phyloP scores from a whole-genome alignment of 345 rosid species.

The Acer campestre region DNA sequence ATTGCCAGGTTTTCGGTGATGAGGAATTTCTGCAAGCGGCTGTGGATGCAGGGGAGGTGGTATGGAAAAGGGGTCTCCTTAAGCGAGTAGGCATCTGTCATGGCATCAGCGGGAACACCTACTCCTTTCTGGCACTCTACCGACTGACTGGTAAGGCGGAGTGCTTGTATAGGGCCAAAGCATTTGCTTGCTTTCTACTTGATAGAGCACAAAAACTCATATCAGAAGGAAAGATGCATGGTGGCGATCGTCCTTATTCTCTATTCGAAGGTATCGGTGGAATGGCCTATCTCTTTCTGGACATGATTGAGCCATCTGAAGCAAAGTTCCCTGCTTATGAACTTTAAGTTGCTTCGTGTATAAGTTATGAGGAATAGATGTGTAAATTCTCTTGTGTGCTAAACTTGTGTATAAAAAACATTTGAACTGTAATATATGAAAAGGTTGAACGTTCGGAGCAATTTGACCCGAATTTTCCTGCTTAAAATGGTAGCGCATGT shows the following conservation, averaged over 20 bases:
- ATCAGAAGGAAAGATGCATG: constrained; percentile 60
- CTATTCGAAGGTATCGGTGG: constrained; percentile 69
- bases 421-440: no score
- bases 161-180: constrained; percentile 58
- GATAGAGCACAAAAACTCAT: constrained; percentile 52
- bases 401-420: not conserved
- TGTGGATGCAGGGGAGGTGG: no score
- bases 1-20: no score
- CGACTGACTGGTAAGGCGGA: constrained; percentile 46
- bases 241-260: constrained; percentile 64
- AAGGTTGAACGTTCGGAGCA: no score
- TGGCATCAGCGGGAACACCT: constrained; percentile 73
- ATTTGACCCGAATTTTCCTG: no score
- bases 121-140: constrained; percentile 58
- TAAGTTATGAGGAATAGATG: no score
- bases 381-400: not conserved
- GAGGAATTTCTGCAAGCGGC: no score
- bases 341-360: constrained; percentile 28
- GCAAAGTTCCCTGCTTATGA: constrained; percentile 71
- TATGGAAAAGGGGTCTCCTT: no score
- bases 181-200: constrained; percentile 66
- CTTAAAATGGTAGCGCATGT: no score
- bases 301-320: constrained; percentile 51
- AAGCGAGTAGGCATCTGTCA: constrained; percentile 52
- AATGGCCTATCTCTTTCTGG: constrained; percentile 61